Evolutionary conservation across 495 filamentous ascomycete species (phyloP).

Genomic region (Darksidea phi): DNA sequence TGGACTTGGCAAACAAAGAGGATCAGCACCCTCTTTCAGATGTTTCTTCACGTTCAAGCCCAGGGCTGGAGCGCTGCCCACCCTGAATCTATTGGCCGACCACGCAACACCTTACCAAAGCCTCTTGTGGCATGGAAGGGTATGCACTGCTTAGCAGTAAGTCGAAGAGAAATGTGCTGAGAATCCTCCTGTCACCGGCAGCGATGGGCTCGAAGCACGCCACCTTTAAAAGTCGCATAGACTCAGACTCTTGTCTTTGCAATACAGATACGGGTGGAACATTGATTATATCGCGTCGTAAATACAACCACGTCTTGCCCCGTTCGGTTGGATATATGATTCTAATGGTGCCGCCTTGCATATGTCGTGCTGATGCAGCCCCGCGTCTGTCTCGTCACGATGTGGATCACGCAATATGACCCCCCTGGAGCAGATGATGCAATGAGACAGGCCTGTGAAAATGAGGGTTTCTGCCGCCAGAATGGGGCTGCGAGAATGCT

Average conservation of each 20-base stretch:
- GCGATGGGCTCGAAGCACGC: conserved; percentile 6
- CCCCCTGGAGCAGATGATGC: too few relatives aligned
- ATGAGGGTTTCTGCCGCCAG: not conserved
- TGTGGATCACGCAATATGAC: too few relatives aligned
- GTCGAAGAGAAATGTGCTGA: conserved; percentile 15
- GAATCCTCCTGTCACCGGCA: not conserved
- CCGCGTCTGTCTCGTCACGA: too few relatives aligned
- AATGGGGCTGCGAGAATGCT: too few relatives aligned
- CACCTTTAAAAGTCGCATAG: conserved; percentile 21
- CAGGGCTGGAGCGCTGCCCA: too few relatives aligned
- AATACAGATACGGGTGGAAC: conserved; percentile 24
- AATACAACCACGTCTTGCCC: too few relatives aligned
- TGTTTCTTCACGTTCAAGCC: too few relatives aligned
- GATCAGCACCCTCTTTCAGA: too few relatives aligned
- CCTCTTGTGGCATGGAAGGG: conserved; percentile 5
- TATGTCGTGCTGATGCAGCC: not conserved
- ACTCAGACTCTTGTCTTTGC: conserved; percentile 21
- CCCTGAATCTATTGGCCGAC: too few relatives aligned
- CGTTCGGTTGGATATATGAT: too few relatives aligned
- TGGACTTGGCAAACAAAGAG: too few relatives aligned
- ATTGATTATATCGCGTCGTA: too few relatives aligned
- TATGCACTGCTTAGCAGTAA: not conserved
- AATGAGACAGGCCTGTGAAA: not conserved
- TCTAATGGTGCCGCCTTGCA: not conserved
- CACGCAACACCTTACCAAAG: not conserved